Evolutionary conservation across 768 basidiomycete genomes (phyloP).

Genomic region (Naganishia randhawae): DNA sequence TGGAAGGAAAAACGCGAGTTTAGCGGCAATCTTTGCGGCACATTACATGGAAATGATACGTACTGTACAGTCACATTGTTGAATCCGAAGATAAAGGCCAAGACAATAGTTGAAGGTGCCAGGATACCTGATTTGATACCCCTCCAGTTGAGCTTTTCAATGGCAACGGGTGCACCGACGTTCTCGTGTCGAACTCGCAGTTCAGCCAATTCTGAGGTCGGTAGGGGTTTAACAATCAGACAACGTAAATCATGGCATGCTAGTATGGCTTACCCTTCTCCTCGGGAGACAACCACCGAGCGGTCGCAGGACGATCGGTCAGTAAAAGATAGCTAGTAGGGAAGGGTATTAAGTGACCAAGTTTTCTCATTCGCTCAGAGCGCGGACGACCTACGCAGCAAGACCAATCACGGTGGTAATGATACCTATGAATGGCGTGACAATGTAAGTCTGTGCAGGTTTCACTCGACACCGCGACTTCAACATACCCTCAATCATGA

Average conservation of each 20-base stretch:
- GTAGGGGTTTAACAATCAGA: neutral
- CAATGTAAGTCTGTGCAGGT: neutral
- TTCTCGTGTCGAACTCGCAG: constrained; percentile 38
- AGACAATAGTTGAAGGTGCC: constrained; percentile 29
- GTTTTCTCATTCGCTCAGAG: neutral
- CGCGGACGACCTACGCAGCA: neutral
- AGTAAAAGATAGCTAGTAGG: constrained; percentile 16
- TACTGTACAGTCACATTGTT: constrained; percentile 37
- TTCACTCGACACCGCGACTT: neutral
- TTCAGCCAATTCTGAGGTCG: constrained; percentile 16
- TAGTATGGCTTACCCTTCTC: constrained; percentile 12
- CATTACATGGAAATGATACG: neutral
- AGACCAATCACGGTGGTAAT: constrained; percentile 28
- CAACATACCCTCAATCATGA: constrained; percentile 27
- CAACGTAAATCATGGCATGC: neutral
- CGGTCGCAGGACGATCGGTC: constrained; percentile 24
- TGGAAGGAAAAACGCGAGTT: neutral
- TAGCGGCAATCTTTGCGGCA: neutral
- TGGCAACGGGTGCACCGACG: constrained; percentile 31
- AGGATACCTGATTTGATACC: constrained; percentile 24
- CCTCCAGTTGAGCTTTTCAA: constrained; percentile 35
- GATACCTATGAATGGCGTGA: neutral
- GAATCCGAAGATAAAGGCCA: constrained; percentile 38
- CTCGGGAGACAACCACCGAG: constrained; percentile 27
- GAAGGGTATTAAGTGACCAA: neutral